These are phyloP conservation scores for Salix viminalis DNA, from an alignment of 345 rosid genomes.

Conservation along the genomic window DNA sequence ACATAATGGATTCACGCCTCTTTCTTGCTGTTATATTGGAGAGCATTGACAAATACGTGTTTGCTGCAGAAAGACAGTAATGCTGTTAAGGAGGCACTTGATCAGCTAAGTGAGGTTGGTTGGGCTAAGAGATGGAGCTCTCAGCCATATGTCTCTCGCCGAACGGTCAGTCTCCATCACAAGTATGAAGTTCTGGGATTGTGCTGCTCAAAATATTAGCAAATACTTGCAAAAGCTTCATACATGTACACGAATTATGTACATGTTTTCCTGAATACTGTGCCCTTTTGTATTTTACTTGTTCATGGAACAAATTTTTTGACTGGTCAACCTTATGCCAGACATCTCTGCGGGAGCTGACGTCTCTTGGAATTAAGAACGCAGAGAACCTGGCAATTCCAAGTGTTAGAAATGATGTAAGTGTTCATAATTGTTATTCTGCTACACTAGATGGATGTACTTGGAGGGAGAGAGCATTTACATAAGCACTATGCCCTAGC, in stretches of 20 bases:
- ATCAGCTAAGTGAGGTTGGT: conserved; percentile 59
- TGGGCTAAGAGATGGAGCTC: conserved; percentile 97
- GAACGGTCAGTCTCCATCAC: conserved; percentile 63
- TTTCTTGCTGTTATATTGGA: not conserved
- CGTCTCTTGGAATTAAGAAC: conserved; percentile 71
- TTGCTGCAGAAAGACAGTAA: conserved; percentile 68
- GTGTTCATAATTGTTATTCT: conserved; percentile 9
- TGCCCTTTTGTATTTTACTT: not conserved
- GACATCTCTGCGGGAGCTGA: conserved; percentile 85
- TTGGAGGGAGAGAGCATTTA: too few species aligned
- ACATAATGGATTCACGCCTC: not conserved
- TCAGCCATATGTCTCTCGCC: conserved; percentile 91
- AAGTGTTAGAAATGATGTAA: conserved; percentile 88
- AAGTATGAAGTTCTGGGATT: conserved; percentile 24
- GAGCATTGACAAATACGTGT: not conserved
- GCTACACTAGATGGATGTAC: not conserved
- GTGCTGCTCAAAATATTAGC: conserved; percentile 8
- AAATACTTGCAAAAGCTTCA: conserved; percentile 8
- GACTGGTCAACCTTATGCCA: conserved; percentile 20
- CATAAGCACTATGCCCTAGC: too few species aligned
- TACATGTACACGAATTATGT: conserved; percentile 9
- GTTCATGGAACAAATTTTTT: not conserved
- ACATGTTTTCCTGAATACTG: not conserved
- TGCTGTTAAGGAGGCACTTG: conserved; percentile 77
- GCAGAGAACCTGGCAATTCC: conserved; percentile 94